Evolutionary conservation across 2,329 filamentous ascomycete genomes (phyloP), one percentile per base, ranked within the genome.

Genomic region (Penicillium sp.): DNA sequence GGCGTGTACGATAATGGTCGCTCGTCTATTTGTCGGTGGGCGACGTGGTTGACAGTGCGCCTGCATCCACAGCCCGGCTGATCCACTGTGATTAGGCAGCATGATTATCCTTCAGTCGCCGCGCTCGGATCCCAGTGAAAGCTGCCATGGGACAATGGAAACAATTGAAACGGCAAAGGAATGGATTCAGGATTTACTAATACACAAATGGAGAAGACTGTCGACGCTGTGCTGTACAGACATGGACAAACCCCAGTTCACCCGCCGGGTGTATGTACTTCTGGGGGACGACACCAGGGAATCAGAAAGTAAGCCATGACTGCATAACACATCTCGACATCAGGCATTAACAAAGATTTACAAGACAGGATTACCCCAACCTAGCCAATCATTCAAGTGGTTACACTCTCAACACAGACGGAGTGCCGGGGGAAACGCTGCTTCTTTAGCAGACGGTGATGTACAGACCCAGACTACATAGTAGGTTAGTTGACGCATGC

Each of bases 361-460:
- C 25, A n/a, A 13, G 14, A 27, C 11, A 27, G 4, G 6, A 13
- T 9, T 27, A n/a, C n/a, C n/a, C n/a, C 4, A n/a, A 27, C 11
- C 25, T 23, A 11, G 25, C 14, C 14, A 27, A n/a, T 27, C 11
- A 4, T 6, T 23, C 25, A 9, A 13, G 11, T 4, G 25, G 6
- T 27, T n/a, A 27, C 10, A 23, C 21, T 7, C 21, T 23, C 21
- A n/a, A n/a, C n/a, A n/a, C n/a, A n/a, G n/a, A n/a, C n/a, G n/a
- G n/a, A n/a, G n/a, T n/a, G n/a, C n/a, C n/a, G n/a, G n/a, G 21
- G 25, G 25, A 27, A 13, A 6, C n/a, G 6, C 28, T 31, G 6
- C 28, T 11, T 8, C 6, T 16, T 59, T 60, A 69, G 49, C 66
- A 70, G 35, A 58, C 59, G n/a, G 67, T 70, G 41, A 71, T 62